A percentile compares a stretch with the other conserved stretches of the same genome.
Conservation (phyloP, 2,329 filamentous ascomycete genomes). For the Coccinonectria pachysandricola region DNA sequence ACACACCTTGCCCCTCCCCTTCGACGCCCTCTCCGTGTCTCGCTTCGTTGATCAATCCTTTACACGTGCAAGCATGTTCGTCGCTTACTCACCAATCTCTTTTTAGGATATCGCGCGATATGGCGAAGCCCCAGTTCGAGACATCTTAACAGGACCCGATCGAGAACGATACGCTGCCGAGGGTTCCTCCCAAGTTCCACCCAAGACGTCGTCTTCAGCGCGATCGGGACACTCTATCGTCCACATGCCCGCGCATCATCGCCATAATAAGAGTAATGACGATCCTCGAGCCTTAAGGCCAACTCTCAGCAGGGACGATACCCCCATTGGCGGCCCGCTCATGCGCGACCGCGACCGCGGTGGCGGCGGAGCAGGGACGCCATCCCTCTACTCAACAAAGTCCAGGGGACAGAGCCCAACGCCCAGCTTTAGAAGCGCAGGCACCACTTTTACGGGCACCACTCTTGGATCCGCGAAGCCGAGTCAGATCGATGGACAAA, state of each 20-base stretch:
- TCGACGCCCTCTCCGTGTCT: too few relatives aligned
- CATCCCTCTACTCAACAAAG: conserved; percentile 35
- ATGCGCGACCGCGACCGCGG: conserved; percentile 32
- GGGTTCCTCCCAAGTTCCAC: conserved; percentile 35
- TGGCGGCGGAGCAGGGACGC: conserved; percentile 37
- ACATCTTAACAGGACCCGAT: conserved; percentile 58
- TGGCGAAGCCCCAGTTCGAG: conserved; percentile 67
- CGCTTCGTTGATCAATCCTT: too few relatives aligned
- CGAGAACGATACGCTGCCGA: conserved; percentile 54
- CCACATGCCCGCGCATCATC: conserved; percentile 53
- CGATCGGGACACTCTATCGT: conserved; percentile 50
- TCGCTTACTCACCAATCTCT: conserved; percentile 14
- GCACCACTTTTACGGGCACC: too few relatives aligned
- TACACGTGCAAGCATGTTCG: conserved; percentile 2
- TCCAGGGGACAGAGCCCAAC: conserved; percentile 71
- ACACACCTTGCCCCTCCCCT: neutral
- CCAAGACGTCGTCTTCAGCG: conserved; percentile 53
- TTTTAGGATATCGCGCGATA: conserved; percentile 62
- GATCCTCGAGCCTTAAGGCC: conserved; percentile 58
- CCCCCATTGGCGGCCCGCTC: conserved; percentile 36
- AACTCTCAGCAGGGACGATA: conserved; percentile 67
- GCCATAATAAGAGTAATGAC: conserved; percentile 60
- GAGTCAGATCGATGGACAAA: conserved; percentile 41
- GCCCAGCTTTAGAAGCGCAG: conserved; percentile 58
- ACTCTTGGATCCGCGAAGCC: conserved; percentile 39